A percentile compares a stretch with the other conserved stretches of the same genome.
Conservation (phyloP, 768 basidiomycete genomes). For the Lactarius hatsudake region DNA sequence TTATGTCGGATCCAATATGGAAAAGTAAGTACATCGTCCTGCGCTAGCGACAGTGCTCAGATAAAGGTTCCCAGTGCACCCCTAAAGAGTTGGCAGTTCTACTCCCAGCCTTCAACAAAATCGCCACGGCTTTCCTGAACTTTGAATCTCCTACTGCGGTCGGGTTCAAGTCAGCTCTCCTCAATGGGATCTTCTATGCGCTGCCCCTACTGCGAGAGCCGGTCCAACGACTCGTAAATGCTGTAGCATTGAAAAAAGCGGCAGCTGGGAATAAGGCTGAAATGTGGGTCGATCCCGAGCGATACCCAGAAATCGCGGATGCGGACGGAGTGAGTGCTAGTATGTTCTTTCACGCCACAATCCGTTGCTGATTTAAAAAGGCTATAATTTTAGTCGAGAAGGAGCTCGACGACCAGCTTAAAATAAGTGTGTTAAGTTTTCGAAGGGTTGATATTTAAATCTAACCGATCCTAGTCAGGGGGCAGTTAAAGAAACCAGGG, state of each 20-base stretch:
- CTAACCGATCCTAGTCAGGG: slow-evolving; percentile 52
- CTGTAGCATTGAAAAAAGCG: slow-evolving; percentile 61
- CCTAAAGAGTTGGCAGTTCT: slow-evolving; percentile 78
- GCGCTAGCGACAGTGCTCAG: neutral
- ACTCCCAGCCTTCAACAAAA: slow-evolving; percentile 69
- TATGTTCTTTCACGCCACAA: neutral
- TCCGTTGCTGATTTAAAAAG: slow-evolving; percentile 38
- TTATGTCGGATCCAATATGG: slow-evolving; percentile 88
- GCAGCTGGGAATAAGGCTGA: slow-evolving; percentile 60
- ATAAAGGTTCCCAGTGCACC: slow-evolving; percentile 52
- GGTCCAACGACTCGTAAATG: slow-evolving; percentile 50
- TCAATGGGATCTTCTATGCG: slow-evolving; percentile 67
- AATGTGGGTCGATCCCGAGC: slow-evolving; percentile 62
- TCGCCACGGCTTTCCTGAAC: slow-evolving; percentile 60
- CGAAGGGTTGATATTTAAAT: slow-evolving; percentile 5
- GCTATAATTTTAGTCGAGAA: slow-evolving; percentile 62
- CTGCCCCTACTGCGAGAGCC: slow-evolving; percentile 64
- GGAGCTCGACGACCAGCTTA: slow-evolving; percentile 73
- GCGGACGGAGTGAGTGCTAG: slow-evolving; percentile 48
- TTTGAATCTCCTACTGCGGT: slow-evolving; percentile 43
- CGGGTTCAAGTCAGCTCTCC: slow-evolving; percentile 60
- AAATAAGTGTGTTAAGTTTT: slow-evolving; percentile 44
- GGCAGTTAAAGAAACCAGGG: slow-evolving; percentile 65
- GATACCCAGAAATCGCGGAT: slow-evolving; percentile 55
- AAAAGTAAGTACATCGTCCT: slow-evolving; percentile 49